These are phyloP conservation scores for Fraxinus ornus DNA, from an alignment of 305 asterid species.

Conservation along the genomic window DNA sequence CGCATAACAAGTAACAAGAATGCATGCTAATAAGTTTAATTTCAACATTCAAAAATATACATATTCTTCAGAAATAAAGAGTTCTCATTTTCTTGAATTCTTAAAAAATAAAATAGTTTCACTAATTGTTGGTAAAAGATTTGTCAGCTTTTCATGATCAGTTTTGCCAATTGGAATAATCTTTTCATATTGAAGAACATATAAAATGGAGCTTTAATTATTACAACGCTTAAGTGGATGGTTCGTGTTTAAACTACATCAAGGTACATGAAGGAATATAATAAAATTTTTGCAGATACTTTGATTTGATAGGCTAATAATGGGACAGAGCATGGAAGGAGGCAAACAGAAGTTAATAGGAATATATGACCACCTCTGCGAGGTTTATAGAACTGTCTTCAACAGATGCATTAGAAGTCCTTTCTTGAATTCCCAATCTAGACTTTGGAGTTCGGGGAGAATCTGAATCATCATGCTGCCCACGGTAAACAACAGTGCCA, in stretches of 20 bases:
- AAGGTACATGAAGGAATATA: constrained; percentile 8
- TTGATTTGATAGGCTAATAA: constrained; percentile 4
- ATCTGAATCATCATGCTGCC: constrained; percentile 73
- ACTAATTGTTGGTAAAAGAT: constrained; percentile 8
- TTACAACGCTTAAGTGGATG: background rate
- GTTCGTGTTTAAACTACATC: constrained; percentile 6
- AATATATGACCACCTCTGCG: constrained; percentile 61
- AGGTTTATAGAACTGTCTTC: constrained; percentile 84
- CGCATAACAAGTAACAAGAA: background rate
- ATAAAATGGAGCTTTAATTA: constrained; percentile 5
- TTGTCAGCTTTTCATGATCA: background rate
- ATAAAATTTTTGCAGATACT: constrained; percentile 4
- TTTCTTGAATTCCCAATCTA: constrained; percentile 78
- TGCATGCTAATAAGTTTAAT: background rate
- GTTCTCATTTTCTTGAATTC: background rate
- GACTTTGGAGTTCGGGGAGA: constrained; percentile 90
- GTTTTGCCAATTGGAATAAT: background rate
- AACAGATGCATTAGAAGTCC: constrained; percentile 68
- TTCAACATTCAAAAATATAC: background rate
- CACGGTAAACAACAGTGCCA: constrained; percentile 86
- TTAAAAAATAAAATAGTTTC: constrained; percentile 1
- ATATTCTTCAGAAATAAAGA: background rate
- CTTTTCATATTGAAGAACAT: constrained; percentile 5
- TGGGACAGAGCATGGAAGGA: background rate
- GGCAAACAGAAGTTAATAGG: background rate